Conservation (phyloP, 2,329 filamentous ascomycete genomes). For the Curvularia sp. region DNA sequence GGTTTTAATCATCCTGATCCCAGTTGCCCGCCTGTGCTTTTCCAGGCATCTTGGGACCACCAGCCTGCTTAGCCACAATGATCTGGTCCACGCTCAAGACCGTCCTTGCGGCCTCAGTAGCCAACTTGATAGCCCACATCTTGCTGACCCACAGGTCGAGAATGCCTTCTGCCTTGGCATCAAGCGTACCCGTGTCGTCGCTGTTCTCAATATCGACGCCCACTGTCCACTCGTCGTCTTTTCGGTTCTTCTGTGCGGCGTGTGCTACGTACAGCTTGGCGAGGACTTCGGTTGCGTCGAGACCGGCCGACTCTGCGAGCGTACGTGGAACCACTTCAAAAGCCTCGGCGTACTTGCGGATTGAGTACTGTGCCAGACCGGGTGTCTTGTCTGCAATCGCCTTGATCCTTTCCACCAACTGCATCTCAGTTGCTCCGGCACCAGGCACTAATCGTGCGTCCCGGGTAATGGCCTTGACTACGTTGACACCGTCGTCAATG, state of each 20-base stretch:
- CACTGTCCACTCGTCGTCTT: constrained; percentile 80
- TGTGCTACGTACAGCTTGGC: constrained; percentile 93
- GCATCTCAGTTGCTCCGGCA: constrained; percentile 91
- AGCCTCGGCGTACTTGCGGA: constrained; percentile 95
- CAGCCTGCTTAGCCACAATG: constrained; percentile 95
- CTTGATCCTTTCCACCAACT: constrained; percentile 90
- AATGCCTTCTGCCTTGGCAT: constrained; percentile 87
- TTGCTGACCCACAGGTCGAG: constrained; percentile 91
- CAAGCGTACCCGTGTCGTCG: constrained; percentile 78
- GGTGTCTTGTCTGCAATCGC: constrained; percentile 90
- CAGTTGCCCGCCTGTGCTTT: constrained; percentile 76
- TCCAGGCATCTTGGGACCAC: constrained; percentile 94
- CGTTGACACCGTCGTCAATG: constrained; percentile 97
- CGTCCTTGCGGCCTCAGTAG: constrained; percentile 91
- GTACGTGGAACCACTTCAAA: constrained; percentile 97
- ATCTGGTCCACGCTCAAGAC: constrained; percentile 98
- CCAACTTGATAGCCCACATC: constrained; percentile 96
- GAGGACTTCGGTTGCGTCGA: constrained; percentile 96
- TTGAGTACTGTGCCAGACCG: constrained; percentile 92
- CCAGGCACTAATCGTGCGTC: constrained; percentile 91
- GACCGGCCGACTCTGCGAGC: constrained; percentile 89
- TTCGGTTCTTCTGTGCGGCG: constrained; percentile 62
- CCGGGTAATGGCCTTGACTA: constrained; percentile 96
- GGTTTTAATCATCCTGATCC: constrained; percentile 64
- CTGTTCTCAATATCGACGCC: constrained; percentile 95